phyloP scores from a whole-genome alignment of 2,329 filamentous ascomycete genomes.

The Hypocreales sp. region DNA sequence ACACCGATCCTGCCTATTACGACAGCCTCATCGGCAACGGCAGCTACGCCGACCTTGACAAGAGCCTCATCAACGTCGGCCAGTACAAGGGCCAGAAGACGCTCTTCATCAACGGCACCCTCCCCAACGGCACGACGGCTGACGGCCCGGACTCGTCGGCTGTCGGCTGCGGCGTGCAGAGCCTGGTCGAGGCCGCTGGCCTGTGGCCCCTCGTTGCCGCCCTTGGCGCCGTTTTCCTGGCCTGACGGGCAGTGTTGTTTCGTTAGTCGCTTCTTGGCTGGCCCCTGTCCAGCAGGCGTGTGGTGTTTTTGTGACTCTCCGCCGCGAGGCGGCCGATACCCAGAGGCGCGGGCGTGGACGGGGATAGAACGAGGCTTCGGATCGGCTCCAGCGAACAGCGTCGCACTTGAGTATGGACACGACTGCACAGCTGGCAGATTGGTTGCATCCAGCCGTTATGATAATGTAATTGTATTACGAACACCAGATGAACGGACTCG shows the following conservation, averaged over 20 bases:
- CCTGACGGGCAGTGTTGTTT: no score
- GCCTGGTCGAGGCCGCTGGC: conserved; percentile 22
- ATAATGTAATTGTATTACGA: no score
- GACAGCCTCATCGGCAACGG: conserved; percentile 50
- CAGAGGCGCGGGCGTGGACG: no score
- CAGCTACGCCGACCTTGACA: conserved; percentile 42
- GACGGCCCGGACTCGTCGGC: conserved; percentile 9
- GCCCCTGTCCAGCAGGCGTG: no score
- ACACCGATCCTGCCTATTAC: conserved; percentile 42
- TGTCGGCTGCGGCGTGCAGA: conserved; percentile 16
- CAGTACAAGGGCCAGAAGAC: conserved; percentile 25
- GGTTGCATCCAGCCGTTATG: no score
- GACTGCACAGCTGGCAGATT: no score
- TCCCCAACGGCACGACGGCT: conserved; percentile 50
- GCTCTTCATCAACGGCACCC: conserved; percentile 60
- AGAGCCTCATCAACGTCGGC: conserved; percentile 44
- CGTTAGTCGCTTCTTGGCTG: no score
- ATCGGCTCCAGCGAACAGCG: no score
- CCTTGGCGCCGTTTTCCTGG: conserved; percentile 27
- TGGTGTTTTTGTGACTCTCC: no score
- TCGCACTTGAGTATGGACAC: no score
- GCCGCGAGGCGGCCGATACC: conserved; percentile 2
- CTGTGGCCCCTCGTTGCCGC: conserved; percentile 34
- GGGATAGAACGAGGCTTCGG: not conserved
- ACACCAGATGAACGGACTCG: no score